phyloP scores from a whole-genome alignment of 2,329 filamentous ascomycete species.

The Cylindrodendrum hubeiense region DNA sequence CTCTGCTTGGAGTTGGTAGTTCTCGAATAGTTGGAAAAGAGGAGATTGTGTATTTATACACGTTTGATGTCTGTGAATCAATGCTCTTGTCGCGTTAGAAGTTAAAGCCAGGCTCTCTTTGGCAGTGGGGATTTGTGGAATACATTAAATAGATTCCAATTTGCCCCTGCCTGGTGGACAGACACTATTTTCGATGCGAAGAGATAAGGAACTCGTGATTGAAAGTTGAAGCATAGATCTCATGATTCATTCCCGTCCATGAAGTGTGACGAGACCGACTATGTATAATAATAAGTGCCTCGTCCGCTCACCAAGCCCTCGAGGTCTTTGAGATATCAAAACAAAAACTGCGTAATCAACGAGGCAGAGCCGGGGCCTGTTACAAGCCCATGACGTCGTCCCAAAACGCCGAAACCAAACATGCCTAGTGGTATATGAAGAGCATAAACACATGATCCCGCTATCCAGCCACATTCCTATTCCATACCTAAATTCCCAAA shows the following conservation, averaged over 20 bases:
- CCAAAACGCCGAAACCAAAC: constrained; percentile 17
- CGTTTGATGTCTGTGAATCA: too few relatives aligned
- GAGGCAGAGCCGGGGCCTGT: neutral
- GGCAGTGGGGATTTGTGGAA: too few relatives aligned
- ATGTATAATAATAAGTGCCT: neutral
- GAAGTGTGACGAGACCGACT: neutral
- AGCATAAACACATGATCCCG: neutral
- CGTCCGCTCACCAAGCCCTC: neutral
- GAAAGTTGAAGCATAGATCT: neutral
- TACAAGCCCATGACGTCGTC: neutral
- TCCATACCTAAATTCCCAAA: neutral
- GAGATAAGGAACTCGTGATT: neutral
- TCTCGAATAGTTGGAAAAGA: too few relatives aligned
- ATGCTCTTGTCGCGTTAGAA: too few relatives aligned
- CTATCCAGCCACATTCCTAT: neutral
- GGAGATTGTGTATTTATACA: too few relatives aligned
- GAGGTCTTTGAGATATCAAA: neutral
- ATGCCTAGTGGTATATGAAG: constrained; percentile 21
- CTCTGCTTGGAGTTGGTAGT: too few relatives aligned
- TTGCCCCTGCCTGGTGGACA: too few relatives aligned
- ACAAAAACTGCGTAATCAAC: neutral
- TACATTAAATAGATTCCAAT: too few relatives aligned
- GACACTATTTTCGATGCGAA: neutral
- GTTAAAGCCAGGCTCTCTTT: too few relatives aligned
- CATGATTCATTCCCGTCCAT: constrained; percentile 10